Evolutionary conservation across 306 rosid species (phyloP).

Genomic region (Hippophae rhamnoides): DNA sequence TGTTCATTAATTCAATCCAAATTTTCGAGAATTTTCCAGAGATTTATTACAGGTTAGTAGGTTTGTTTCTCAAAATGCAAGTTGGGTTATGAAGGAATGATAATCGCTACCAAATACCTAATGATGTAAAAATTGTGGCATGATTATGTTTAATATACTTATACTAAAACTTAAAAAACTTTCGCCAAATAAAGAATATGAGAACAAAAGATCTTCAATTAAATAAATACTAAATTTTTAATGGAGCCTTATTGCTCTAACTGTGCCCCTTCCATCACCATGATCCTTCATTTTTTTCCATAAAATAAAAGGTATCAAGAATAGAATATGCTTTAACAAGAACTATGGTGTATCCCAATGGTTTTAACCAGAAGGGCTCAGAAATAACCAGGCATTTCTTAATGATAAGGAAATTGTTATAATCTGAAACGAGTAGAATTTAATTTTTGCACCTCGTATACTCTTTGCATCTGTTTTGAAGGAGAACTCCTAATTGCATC

Average conservation of each 20-base stretch:
- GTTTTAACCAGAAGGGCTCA: neutral
- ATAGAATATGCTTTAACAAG: neutral
- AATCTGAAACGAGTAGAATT: neutral
- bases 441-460: slow-evolving; percentile 49
- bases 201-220: neutral
- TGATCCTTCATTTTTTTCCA: neutral
- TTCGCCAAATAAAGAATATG: neutral
- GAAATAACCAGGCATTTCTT: neutral
- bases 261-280: no score
- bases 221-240: neutral
- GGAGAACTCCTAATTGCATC: slow-evolving; percentile 49
- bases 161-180: slow-evolving; percentile 11
- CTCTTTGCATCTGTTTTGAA: slow-evolving; percentile 57
- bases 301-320: neutral
- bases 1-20: no score
- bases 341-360: neutral
- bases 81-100: no score
- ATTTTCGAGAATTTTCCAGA: no score
- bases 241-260: no score
- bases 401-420: neutral
- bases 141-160: slow-evolving; percentile 1
- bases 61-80: no score
- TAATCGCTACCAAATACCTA: no score
- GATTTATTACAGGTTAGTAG: no score
- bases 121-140: neutral